Evolutionary conservation across 2,329 filamentous ascomycete species (phyloP), one percentile per base, ranked within the genome.

Genomic region (Fusarium bactridioides): DNA sequence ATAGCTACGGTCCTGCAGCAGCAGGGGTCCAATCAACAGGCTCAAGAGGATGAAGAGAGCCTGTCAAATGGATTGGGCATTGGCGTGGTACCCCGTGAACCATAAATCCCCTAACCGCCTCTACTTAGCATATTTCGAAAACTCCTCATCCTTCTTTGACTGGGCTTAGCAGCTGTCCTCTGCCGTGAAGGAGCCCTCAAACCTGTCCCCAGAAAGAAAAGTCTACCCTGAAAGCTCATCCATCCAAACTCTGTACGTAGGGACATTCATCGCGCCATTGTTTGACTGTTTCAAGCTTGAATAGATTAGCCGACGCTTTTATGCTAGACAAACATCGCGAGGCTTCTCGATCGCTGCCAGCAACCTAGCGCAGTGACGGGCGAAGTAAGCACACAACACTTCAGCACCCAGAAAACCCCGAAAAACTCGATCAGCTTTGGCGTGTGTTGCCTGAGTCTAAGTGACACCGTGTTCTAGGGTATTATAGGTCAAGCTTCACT

Each of bases 121-220:
- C 18, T 63, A 55, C 15, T 63, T 19, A 10, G 63, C 57, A 27
- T 63, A 64, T 19, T 33, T 25, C 1, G 44, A 18, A 23, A 70
- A 66, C 19, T 51, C 53, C 13, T 51, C 8, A 16, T 70, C 70
- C 29, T 63, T 29, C 45, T 68, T 16, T 21, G 51, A 16, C 12
- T 55, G 23, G 3, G 38, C 29, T 12, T 47, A 67, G 7, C 63
- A 69, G 33, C 35, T 53, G 29, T 59, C 55, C 29, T 73, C 70
- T 4, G 65, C 19, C 9, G 61, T 35, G 11, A 60, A 61, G 19
- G 47, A 73, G 4, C 73, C 63, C 18, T 74, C 61, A 11, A 70
- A 2, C 60, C 0, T 45, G 0, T 0, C 23, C 43, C 7, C 6
- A 11, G 45, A 33, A 33, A 33, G 31, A 7, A 1, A 33, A 33